Evolutionary conservation across 2,329 filamentous ascomycete species (phyloP).

Genomic region (Pestalotiopsis sp.): DNA sequence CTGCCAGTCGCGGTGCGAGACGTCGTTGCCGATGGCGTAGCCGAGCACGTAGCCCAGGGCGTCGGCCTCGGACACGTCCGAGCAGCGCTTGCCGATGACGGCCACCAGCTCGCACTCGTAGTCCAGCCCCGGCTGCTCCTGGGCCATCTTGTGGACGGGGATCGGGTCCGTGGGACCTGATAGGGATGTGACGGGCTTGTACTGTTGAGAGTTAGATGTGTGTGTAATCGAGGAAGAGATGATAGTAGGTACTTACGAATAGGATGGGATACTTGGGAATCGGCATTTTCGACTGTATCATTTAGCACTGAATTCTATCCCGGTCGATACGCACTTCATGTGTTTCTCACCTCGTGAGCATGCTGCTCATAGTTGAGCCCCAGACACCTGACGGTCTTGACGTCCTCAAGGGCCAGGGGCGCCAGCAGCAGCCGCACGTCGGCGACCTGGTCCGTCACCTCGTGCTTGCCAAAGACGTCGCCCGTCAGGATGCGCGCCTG

Average conservation of each 20-base stretch:
- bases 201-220: conserved; percentile 36
- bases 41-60: conserved; percentile 76
- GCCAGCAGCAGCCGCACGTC: conserved; percentile 60
- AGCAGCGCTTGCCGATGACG: conserved; percentile 69
- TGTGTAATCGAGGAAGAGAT: neutral
- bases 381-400: conserved; percentile 69
- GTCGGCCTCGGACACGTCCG: conserved; percentile 64
- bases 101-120: conserved; percentile 81
- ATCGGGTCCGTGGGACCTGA: conserved; percentile 67
- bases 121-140: conserved; percentile 68
- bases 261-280: conserved; percentile 72
- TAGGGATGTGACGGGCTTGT: conserved; percentile 70
- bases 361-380: conserved; percentile 75
- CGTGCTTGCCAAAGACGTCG: conserved; percentile 66
- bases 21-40: conserved; percentile 76
- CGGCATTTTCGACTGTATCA: conserved; percentile 59
- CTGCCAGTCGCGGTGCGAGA: conserved; percentile 81
- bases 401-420: conserved; percentile 64
- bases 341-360: conserved; percentile 70
- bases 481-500: conserved; percentile 66
- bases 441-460: conserved; percentile 64
- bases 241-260: conserved; percentile 53
- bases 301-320: conserved; percentile 6
- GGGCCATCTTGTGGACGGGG: conserved; percentile 66
- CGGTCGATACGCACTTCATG: neutral